Base-by-base conservation (phyloP, 768 basidiomycete species). In the Hygrophoropsis aurantiaca region DNA sequence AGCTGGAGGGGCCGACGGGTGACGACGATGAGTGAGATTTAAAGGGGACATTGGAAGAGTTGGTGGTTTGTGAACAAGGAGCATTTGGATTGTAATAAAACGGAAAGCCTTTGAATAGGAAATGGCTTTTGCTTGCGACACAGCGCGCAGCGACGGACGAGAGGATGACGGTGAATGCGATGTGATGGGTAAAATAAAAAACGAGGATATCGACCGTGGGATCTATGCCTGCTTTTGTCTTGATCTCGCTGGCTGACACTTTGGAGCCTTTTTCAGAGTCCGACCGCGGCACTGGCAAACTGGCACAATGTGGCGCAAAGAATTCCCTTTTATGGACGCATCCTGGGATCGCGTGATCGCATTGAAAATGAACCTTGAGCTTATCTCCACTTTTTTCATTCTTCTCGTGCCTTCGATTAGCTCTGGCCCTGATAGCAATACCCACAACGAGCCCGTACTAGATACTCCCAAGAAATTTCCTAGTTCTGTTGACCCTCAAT, bases 1-100 rank as follows among this genome's bases (percentile, higher is more conserved):
- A 27, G 80, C 74, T 1, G 80, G 78, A 7, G 84, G 83, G 0
- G 87, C 86, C 0, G 87, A 87, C 16, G 86, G 81, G 59, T 81
- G 79, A 44, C 87, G 74, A 50, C 80, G 73, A 63, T 87, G 86
- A 18, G 71, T 61, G 33, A 54, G 50, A 7, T 59, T 57, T 19
- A 57, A 68, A 6, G 60, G 55, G 60, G 65, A 63, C 42, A 39
- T 26, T 40, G 65, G 58, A 27, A 58, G 44, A 1, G 56, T 57
- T 0, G 70, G 55, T 45, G 72, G 74, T 27, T 68, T 67, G 53
- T 62, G 75, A 27, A 64, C 58, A 62, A 75, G 73, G 8, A 77
- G 54, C 76, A 77, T 77, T 25, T 47, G 51, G 47, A 48, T 19
- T 30, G 13, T 30, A 30, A 30, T 7, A 30, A 44, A 44, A 40